These are phyloP conservation scores for Aspergillus homomorphus DNA, from an alignment of 495 filamentous ascomycete species.

Conservation along the genomic window DNA sequence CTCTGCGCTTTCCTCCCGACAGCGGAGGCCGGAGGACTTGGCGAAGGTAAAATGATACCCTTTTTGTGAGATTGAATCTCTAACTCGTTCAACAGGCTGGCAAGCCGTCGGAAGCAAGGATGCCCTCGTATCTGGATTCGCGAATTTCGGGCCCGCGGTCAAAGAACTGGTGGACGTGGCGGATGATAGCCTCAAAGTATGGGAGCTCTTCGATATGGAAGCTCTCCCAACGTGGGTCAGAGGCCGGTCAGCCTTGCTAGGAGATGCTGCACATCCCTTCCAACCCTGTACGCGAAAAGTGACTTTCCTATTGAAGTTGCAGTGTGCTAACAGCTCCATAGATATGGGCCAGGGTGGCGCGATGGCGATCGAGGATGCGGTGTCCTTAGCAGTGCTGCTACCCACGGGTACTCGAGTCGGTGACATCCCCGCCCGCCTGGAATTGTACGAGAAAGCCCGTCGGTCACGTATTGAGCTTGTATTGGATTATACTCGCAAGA, in stretches of 20 bases:
- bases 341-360: conserved; percentile 54
- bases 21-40: conserved; percentile 9
- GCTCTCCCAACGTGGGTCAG: conserved; percentile 48
- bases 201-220: conserved; percentile 59
- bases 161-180: conserved; percentile 40
- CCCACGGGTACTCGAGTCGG: conserved; percentile 34
- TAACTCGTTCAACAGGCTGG: conserved; percentile 33
- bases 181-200: conserved; percentile 48
- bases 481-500: conserved; percentile 12
- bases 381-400: conserved; percentile 51
- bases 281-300: conserved; percentile 34
- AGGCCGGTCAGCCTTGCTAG: conserved; percentile 47
- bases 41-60: conserved; percentile 24
- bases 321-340: conserved; percentile 7
- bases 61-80: no score
- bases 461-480: conserved; percentile 21
- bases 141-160: conserved; percentile 42
- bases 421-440: conserved; percentile 46
- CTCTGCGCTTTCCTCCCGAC: conserved; percentile 29
- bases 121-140: conserved; percentile 42
- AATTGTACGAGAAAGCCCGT: conserved; percentile 53
- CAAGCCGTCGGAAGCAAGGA: conserved; percentile 40
- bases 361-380: conserved; percentile 60
- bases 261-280: conserved; percentile 63
- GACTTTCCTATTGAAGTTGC: not conserved